A percentile compares a stretch with the other conserved stretches of the same genome.
Evolutionary conservation across 768 basidiomycete genomes (phyloP).

Genomic region (Lactarius tabidus): DNA sequence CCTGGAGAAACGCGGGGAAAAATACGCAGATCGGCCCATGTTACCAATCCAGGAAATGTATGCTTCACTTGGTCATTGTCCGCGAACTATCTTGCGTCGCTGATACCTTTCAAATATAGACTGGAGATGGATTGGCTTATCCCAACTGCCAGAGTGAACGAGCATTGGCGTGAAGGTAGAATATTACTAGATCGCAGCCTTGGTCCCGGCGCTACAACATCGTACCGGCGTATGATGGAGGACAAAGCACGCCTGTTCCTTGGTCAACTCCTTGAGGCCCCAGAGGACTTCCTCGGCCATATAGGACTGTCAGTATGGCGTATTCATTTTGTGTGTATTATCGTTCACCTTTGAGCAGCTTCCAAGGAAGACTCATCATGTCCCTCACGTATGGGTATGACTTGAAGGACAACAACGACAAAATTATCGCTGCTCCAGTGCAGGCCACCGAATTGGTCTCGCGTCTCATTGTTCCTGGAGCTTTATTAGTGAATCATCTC

Average conservation of each 20-base stretch:
- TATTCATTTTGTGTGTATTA: too few species aligned
- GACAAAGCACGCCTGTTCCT: slow-evolving; percentile 1
- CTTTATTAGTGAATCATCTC: slow-evolving; percentile 3
- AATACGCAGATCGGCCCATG: slow-evolving; percentile 10
- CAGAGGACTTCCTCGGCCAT: background rate
- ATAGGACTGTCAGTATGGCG: background rate
- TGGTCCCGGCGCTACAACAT: background rate
- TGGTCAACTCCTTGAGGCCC: background rate
- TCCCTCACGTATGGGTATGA: slow-evolving; percentile 16
- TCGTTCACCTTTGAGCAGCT: background rate
- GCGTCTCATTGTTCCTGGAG: slow-evolving; percentile 1
- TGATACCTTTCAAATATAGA: background rate
- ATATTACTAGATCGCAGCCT: slow-evolving; percentile 12
- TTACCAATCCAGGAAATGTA: slow-evolving; percentile 6
- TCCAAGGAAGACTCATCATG: slow-evolving; percentile 13
- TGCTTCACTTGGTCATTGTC: background rate
- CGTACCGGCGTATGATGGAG: slow-evolving; percentile 4
- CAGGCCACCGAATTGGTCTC: background rate
- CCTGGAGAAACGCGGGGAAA: slow-evolving; percentile 11
- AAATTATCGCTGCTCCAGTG: background rate
- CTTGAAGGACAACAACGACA: background rate
- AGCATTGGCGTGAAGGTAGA: slow-evolving; percentile 1
- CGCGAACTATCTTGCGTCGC: background rate
- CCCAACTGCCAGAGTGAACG: background rate
- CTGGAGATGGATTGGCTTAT: background rate